Percentiles rank a stretch among this genome's conserved stretches.
phyloP scores from a whole-genome alignment of 495 filamentous ascomycete species.

The Talaromyces liani region DNA sequence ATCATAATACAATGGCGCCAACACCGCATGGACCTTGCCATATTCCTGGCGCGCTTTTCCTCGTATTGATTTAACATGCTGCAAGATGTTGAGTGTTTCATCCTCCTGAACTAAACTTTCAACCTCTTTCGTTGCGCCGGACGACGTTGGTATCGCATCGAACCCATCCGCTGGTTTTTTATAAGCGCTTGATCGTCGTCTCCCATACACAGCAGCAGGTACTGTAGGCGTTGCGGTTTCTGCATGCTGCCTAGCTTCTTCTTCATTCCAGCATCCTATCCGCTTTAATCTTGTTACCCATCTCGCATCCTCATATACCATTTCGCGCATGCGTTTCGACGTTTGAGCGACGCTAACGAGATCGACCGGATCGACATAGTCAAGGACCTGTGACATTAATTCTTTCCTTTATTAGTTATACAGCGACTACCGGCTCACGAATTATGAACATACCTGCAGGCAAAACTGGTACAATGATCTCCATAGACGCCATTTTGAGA shows the following conservation, averaged over 20 bases:
- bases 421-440: background rate
- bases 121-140: constrained; percentile 12
- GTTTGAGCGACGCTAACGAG: constrained; percentile 80
- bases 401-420: constrained; percentile 44
- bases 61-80: constrained; percentile 65
- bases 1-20: constrained; percentile 84
- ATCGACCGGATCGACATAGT: constrained; percentile 78
- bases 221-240: constrained; percentile 63
- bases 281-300: constrained; percentile 79
- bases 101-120: constrained; percentile 16
- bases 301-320: constrained; percentile 97
- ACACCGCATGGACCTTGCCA: constrained; percentile 78
- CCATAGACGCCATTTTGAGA: constrained; percentile 62
- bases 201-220: constrained; percentile 53
- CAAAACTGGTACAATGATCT: constrained; percentile 64
- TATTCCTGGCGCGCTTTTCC: constrained; percentile 86
- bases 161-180: constrained; percentile 51
- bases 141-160: constrained; percentile 25
- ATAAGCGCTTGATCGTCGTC: constrained; percentile 29
- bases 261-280: constrained; percentile 92
- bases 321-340: constrained; percentile 86
- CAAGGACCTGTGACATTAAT: constrained; percentile 80
- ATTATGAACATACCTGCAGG: constrained; percentile 60
- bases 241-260: constrained; percentile 69
- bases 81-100: constrained; percentile 57